phyloP scores from a whole-genome alignment of 2,329 filamentous ascomycete species.

The Amylocarpus encephaloides region DNA sequence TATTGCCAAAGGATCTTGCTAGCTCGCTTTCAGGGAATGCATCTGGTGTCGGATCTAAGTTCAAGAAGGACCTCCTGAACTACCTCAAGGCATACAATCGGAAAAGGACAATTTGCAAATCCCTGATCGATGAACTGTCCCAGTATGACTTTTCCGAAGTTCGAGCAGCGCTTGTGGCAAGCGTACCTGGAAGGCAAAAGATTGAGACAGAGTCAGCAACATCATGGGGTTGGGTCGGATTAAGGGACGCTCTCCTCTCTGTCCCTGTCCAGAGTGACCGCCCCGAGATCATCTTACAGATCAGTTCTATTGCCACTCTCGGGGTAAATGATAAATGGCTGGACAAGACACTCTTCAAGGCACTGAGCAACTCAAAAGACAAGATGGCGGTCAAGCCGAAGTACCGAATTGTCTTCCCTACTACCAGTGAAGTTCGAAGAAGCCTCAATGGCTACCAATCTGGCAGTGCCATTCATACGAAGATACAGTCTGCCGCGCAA shows the following conservation, averaged over 20 bases:
- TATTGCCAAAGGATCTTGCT: constrained; percentile 44
- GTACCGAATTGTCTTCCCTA: constrained; percentile 75
- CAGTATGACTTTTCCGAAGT: constrained; percentile 65
- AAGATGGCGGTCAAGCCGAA: constrained; percentile 34
- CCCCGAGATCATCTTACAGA: constrained; percentile 52
- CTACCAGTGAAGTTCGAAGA: constrained; percentile 66
- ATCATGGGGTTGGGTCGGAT: constrained; percentile 69
- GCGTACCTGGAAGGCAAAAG: constrained; percentile 64
- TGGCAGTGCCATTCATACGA: constrained; percentile 76
- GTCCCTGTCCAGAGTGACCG: constrained; percentile 41
- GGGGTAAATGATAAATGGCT: constrained; percentile 68
- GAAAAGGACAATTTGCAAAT: constrained; percentile 44
- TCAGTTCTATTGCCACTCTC: constrained; percentile 79
- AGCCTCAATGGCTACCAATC: constrained; percentile 74
- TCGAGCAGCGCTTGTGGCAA: constrained; percentile 67
- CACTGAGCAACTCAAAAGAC: constrained; percentile 35
- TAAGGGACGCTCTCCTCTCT: constrained; percentile 52
- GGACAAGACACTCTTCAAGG: constrained; percentile 52
- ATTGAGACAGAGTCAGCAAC: constrained; percentile 43
- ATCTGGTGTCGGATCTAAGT: constrained; percentile 57
- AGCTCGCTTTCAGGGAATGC: constrained; percentile 2
- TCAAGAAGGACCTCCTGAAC: constrained; percentile 67
- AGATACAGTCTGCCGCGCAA: constrained; percentile 63
- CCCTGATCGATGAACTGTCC: constrained; percentile 51
- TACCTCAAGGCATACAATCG: constrained; percentile 68